A percentile compares a stretch with the other conserved stretches of the same genome.
Evolutionary conservation across 2,329 filamentous ascomycete genomes (phyloP).

Genomic region (Aspergillus texensis): DNA sequence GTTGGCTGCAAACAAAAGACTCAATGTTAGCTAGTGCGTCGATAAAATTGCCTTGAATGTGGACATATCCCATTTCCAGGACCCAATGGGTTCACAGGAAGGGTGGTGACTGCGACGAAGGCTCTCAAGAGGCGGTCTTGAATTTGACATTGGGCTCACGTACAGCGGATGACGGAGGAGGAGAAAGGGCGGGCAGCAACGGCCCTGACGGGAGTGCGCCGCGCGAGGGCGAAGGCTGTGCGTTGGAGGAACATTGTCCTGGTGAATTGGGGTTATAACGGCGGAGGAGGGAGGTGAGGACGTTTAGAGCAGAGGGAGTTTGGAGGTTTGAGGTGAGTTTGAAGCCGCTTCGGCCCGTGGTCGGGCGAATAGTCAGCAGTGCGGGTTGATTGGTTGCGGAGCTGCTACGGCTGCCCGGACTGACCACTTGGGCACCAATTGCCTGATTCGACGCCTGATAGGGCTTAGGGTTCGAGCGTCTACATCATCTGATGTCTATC

Average conservation of each 20-base stretch:
- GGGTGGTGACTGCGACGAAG: conserved; percentile 23
- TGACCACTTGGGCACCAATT: conserved; percentile 18
- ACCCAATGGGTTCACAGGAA: conserved; percentile 26
- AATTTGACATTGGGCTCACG: conserved; percentile 37
- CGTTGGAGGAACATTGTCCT: conserved; percentile 52
- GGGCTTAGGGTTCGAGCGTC: conserved; percentile 24
- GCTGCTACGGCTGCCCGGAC: conserved; percentile 18
- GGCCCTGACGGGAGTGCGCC: conserved; percentile 48
- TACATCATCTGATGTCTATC: not conserved
- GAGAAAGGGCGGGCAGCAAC: conserved; percentile 49
- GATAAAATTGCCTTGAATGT: not conserved
- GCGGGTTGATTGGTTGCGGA: conserved; percentile 27
- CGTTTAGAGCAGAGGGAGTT: conserved; percentile 34
- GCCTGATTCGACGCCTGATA: conserved; percentile 17
- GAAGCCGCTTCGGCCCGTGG: conserved; percentile 43
- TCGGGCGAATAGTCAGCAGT: conserved; percentile 28
- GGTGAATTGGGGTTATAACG: conserved; percentile 25
- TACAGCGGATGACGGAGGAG: conserved; percentile 49
- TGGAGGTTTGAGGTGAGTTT: conserved; percentile 42
- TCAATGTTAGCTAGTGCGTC: conserved; percentile 27
- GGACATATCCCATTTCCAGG: conserved; percentile 3
- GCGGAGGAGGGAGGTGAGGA: conserved; percentile 24
- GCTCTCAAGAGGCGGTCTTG: conserved; percentile 21
- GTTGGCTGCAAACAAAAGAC: conserved; percentile 30
- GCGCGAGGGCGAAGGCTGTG: conserved; percentile 49